Conservation (phyloP, 768 basidiomycete species). For the Leccinum subtestaceum region DNA sequence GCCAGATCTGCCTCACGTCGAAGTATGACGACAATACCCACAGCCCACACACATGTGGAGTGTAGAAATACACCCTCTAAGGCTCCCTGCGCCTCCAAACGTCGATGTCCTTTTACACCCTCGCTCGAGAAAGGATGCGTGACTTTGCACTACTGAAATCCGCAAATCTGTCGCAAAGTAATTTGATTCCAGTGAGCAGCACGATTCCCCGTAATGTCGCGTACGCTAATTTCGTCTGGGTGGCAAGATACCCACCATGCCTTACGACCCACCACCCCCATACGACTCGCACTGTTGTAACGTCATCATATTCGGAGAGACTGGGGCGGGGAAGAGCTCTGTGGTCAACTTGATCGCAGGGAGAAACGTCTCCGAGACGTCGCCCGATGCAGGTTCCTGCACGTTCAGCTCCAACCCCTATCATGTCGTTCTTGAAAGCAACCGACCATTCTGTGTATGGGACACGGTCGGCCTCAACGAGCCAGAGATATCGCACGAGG, state of each 20-base stretch:
- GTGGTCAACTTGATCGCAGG: conserved; percentile 41
- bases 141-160: background rate
- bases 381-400: conserved; percentile 32
- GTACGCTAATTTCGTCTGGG: conserved; percentile 1
- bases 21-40: conserved; percentile 11
- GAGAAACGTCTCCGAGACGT: conserved; percentile 25
- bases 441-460: conserved; percentile 25
- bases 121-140: conserved; percentile 8
- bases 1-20: conserved; percentile 6
- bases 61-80: background rate
- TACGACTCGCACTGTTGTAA: conserved; percentile 19
- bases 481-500: conserved; percentile 13
- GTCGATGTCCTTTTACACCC: conserved; percentile 4
- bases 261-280: conserved; percentile 9
- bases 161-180: background rate
- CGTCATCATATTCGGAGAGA: conserved; percentile 29
- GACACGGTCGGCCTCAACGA: conserved; percentile 35
- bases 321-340: conserved; percentile 38
- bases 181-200: conserved; percentile 11
- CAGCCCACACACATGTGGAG: conserved; percentile 10
- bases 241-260: conserved; percentile 5
- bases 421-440: conserved; percentile 13
- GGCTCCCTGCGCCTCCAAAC: background rate
- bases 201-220: background rate
- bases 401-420: conserved; percentile 34